Evolutionary conservation across 1,139 yeast genomes (phyloP).

Genomic region (Kluyveromyces sp.): DNA sequence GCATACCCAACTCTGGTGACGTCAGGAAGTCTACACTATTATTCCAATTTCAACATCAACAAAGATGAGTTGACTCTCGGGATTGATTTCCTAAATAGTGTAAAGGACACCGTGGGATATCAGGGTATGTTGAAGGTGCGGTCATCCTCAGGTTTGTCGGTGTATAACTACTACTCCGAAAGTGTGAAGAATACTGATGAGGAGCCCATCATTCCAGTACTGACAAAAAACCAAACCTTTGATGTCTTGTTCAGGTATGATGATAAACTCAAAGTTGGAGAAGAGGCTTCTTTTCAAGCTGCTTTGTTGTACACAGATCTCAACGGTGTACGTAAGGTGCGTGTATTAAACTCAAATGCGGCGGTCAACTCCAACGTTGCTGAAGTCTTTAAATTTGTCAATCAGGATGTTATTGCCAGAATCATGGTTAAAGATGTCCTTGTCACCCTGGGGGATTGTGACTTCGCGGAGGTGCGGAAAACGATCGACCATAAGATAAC

Average conservation of each 20-base stretch:
- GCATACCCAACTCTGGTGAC: slow-evolving; percentile 61
- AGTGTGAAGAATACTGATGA: slow-evolving; percentile 27
- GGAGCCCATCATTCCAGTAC: slow-evolving; percentile 68
- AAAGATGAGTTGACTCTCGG: slow-evolving; percentile 65
- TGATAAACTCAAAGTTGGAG: slow-evolving; percentile 61
- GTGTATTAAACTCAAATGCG: slow-evolving; percentile 76
- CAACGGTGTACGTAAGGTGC: slow-evolving; percentile 70
- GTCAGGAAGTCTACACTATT: slow-evolving; percentile 65
- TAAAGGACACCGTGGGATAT: slow-evolving; percentile 51
- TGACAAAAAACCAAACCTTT: slow-evolving; percentile 59
- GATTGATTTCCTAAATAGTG: slow-evolving; percentile 48
- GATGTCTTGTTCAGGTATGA: slow-evolving; percentile 73
- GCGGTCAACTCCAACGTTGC: slow-evolving; percentile 71
- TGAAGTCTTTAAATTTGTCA: slow-evolving; percentile 76
- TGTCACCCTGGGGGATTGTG: slow-evolving; percentile 51
- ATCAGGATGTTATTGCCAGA: slow-evolving; percentile 70
- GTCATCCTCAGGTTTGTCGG: slow-evolving; percentile 83
- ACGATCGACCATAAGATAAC: slow-evolving; percentile 59
- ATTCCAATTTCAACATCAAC: slow-evolving; percentile 60
- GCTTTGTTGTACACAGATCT: slow-evolving; percentile 79
- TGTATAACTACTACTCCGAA: slow-evolving; percentile 68
- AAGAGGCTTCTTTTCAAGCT: slow-evolving; percentile 86
- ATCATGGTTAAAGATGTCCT: slow-evolving; percentile 69
- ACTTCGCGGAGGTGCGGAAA: slow-evolving; percentile 57
- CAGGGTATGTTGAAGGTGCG: slow-evolving; percentile 82